phyloP scores from a whole-genome alignment of 306 rosid species.

The Hippophae rhamnoides region DNA sequence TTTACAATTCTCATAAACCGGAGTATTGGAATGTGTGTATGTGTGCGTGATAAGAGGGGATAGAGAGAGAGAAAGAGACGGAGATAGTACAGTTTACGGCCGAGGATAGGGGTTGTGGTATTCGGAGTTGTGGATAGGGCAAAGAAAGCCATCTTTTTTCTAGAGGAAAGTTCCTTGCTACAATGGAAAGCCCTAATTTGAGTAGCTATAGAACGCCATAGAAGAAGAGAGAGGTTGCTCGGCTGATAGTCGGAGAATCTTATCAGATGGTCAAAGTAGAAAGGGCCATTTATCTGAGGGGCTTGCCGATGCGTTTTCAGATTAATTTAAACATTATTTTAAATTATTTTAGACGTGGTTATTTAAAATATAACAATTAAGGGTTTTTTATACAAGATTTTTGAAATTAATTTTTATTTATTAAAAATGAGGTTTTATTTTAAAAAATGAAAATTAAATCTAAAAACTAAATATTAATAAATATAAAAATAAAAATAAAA shows the following conservation, averaged over 20 bases:
- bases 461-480: too few species aligned
- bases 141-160: conserved; percentile 39
- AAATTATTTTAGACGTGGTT: too few species aligned
- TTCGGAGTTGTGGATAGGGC: conserved; percentile 37
- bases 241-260: not conserved
- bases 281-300: not conserved
- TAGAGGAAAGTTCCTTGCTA: not conserved
- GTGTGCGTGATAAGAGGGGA: not conserved
- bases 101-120: conserved; percentile 42
- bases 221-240: conserved; percentile 15
- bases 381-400: too few species aligned
- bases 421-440: too few species aligned
- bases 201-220: conserved; percentile 18
- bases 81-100: conserved; percentile 37
- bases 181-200: conserved; percentile 25
- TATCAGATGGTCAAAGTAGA: not conserved
- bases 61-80: not conserved
- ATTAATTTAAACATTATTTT: too few species aligned
- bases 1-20: not conserved
- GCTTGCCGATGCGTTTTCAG: too few species aligned
- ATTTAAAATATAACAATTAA: too few species aligned
- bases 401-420: too few species aligned
- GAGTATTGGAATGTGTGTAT: not conserved
- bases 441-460: too few species aligned
- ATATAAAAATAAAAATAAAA: too few species aligned